Evolutionary conservation across 805 yeast genomes (phyloP), one percentile per base, ranked within the genome.

Genomic region (Saccharomyces kudriavzevii): DNA sequence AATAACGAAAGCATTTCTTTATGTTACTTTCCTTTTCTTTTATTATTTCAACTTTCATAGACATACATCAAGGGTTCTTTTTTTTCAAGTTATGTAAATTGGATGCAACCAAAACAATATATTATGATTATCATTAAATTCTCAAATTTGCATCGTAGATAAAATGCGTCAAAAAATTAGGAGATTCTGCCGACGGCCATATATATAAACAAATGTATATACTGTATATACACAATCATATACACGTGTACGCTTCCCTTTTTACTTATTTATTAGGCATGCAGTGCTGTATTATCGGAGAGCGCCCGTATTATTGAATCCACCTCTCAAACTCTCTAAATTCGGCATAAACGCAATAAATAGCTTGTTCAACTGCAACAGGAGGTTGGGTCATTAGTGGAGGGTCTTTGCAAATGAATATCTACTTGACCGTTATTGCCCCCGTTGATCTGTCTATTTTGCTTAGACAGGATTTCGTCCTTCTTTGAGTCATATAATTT

Each of bases 331-430:
- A 26, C 43, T 2, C 43, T 8, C 29, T 27, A 27, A 27, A 2
- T 27, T 4, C 29, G 11, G 29, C 29, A 27, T 8, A 27, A 27
- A 27, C 6, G 10, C 10, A 27, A 27, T 11, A 27, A 27, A 30
- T 35, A 17, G 11, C 24, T n/a, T 35, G 6, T 10, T 56, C 54
- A 72, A 30, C 68, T 60, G 55, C 78, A 75, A 60, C 78, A 75
- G 48, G 72, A 67, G 2, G 74, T 70, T 22, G 73, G 62, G 58
- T 74, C 75, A 49, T 73, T 73, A 5, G 77, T 74, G 30, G 76
- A 71, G 25, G 77, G 77, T 64, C 76, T 72, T 60, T 74, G 76
- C 40, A 73, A 58, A 53, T 72, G 69, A 46, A 75, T 69, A 50
- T 66, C 62, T 10, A 58, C 58, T 9, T 51, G 56, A 4, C 43